A percentile compares a stretch with the other conserved stretches of the same genome.
Conservation (phyloP, 805 yeast genomes). For the Dipodascus geniculatus region DNA sequence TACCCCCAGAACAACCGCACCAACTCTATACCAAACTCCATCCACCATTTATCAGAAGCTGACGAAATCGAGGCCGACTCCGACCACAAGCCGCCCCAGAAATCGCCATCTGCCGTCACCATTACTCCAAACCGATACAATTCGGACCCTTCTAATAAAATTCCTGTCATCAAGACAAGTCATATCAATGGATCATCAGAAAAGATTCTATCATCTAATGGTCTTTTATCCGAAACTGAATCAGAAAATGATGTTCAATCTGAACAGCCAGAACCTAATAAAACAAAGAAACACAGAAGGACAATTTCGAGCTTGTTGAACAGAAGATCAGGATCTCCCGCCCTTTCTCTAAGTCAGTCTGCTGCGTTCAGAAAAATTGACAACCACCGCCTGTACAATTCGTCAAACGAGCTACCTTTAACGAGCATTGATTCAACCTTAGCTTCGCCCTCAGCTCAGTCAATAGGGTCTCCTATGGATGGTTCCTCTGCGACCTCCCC, state of each 20-base stretch:
- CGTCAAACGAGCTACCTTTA: neutral
- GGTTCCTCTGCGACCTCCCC: neutral
- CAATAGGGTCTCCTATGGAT: neutral
- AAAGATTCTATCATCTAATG: neutral
- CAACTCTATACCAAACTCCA: neutral
- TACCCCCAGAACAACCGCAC: neutral
- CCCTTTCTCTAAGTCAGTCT: neutral
- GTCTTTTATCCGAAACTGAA: neutral
- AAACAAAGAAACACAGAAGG: neutral
- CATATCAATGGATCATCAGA: neutral
- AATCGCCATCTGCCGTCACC: neutral
- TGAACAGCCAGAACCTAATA: neutral
- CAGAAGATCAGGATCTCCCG: neutral
- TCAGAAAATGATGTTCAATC: neutral
- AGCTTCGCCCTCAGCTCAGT: neutral
- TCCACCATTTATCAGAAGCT: neutral
- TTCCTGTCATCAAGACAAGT: neutral
- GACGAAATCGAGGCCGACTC: neutral
- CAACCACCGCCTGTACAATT: neutral
- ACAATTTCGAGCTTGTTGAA: neutral
- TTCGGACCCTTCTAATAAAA: neutral
- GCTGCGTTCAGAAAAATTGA: neutral
- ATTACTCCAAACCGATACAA: neutral
- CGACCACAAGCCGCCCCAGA: neutral
- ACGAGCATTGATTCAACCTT: neutral